Evolutionary conservation across 768 basidiomycete species (phyloP).

Genomic region (Boletus sp.): DNA sequence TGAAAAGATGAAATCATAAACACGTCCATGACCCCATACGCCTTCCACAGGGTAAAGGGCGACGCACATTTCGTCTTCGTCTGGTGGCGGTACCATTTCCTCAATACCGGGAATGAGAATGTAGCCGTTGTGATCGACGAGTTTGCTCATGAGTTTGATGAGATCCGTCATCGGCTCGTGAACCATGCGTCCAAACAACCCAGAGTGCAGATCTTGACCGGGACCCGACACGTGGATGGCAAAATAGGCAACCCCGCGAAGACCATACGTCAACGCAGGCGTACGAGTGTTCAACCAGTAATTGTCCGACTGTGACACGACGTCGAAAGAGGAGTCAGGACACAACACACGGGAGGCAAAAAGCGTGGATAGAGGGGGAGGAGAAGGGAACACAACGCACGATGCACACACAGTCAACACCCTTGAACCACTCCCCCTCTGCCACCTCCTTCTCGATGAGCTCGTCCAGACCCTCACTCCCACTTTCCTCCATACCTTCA

Average conservation of each 20-base stretch:
- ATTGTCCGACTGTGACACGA: constrained; percentile 68
- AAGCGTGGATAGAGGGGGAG: not conserved
- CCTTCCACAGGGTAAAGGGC: not conserved
- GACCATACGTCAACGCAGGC: constrained; percentile 81
- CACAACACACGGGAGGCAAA: not conserved
- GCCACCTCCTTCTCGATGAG: constrained; percentile 74
- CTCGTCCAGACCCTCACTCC: constrained; percentile 87
- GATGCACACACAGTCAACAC: constrained; percentile 92
- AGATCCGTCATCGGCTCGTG: constrained; percentile 96
- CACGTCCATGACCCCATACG: not conserved
- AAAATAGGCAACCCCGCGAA: constrained; percentile 88
- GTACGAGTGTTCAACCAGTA: constrained; percentile 90
- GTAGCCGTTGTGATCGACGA: constrained; percentile 74
- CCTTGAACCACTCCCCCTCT: constrained; percentile 75
- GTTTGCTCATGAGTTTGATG: constrained; percentile 76
- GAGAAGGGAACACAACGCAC: constrained; percentile 40
- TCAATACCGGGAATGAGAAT: constrained; percentile 90
- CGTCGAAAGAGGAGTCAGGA: not conserved
- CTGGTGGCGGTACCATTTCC: constrained; percentile 74
- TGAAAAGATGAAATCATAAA: constrained; percentile 22
- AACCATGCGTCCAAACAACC: constrained; percentile 77
- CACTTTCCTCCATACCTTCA: constrained; percentile 97
- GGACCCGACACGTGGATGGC: constrained; percentile 82
- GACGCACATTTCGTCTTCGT: constrained; percentile 66
- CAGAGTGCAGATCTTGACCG: constrained; percentile 85